Evolutionary conservation across 2,329 filamentous ascomycete genomes (phyloP), one percentile per base, ranked within the genome.

Genomic region (Fusarium chlamydosporum): DNA sequence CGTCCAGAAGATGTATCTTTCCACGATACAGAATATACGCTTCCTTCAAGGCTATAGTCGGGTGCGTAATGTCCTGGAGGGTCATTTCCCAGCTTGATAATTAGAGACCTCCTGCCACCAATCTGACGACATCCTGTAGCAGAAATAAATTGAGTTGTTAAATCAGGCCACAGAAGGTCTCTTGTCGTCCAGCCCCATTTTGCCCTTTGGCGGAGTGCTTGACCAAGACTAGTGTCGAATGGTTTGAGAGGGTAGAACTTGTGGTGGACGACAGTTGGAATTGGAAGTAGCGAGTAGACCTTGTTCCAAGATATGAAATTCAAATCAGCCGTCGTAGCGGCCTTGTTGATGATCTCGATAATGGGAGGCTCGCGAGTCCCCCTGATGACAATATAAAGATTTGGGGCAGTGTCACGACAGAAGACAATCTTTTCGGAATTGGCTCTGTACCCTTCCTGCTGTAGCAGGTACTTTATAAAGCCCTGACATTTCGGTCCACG

Each of bases 301-400:
- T 60, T 60, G 2, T 60, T 58, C 53, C 56, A 60, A 1, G 56
- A 58, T 2, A 60, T 50, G 3, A 58, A 9, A 13, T 50, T 42
- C 15, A 60, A 7, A n/a, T 12, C 56, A 16, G 18, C 34, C 2
- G 42, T 60, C 2, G 53, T 42, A 6, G 7, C 1, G 5, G 56
- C 53, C 2, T 15, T 18, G 9, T 58, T 42, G 12, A 60, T 35
- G 2, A 60, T 43, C 0, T 43, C 41, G 26, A 43, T 13, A 13
- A 43, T n/a, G 4, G 41, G 41, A 9, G 41, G 41, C 7, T 43
- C 26, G 11, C 41, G 41, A 6, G 41, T 43, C 13, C 26, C 27
- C 13, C n/a, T 43, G 41, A 43, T 29, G 41, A 43, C 10, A n/a
- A 43, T n/a, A 4, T 18, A 29, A 8, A 43, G 2, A 9, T 43